These are phyloP conservation scores for Paecilomyces variotii DNA, from an alignment of 2,329 filamentous ascomycete genomes.

Conservation along the genomic window DNA sequence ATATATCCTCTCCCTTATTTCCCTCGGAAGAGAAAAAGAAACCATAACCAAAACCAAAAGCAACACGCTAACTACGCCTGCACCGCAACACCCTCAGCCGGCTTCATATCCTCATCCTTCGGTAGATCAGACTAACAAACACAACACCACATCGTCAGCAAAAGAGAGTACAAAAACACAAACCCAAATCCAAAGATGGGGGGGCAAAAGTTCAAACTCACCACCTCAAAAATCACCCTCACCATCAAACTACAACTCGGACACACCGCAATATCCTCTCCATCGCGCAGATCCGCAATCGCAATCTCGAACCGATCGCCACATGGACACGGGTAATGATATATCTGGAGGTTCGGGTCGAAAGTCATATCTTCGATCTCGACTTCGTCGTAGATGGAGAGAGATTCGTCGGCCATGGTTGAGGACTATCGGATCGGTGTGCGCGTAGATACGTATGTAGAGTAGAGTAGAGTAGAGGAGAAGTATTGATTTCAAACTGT, in stretches of 20 bases:
- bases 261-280: conserved; percentile 91
- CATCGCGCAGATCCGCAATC: conserved; percentile 75
- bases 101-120: conserved; percentile 30
- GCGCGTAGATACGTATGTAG: too few species aligned
- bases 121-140: conserved; percentile 43
- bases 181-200: too few species aligned
- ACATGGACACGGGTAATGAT: conserved; percentile 94
- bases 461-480: too few species aligned
- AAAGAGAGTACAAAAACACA: background rate
- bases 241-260: conserved; percentile 98
- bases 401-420: conserved; percentile 54
- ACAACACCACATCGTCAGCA: background rate
- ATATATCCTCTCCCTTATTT: background rate
- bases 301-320: conserved; percentile 93
- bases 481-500: too few species aligned
- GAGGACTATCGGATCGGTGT: background rate
- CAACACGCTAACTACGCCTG: conserved; percentile 23
- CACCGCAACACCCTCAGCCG: conserved; percentile 27
- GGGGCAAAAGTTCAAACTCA: conserved; percentile 35
- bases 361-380: conserved; percentile 99
- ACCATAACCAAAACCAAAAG: background rate
- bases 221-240: conserved; percentile 80
- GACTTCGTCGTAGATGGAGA: conserved; percentile 90
- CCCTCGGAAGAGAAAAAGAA: background rate
- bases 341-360: conserved; percentile 73